Conservation (phyloP, 176 grass and related monocot genomes). For the Oryza glumipatula region DNA sequence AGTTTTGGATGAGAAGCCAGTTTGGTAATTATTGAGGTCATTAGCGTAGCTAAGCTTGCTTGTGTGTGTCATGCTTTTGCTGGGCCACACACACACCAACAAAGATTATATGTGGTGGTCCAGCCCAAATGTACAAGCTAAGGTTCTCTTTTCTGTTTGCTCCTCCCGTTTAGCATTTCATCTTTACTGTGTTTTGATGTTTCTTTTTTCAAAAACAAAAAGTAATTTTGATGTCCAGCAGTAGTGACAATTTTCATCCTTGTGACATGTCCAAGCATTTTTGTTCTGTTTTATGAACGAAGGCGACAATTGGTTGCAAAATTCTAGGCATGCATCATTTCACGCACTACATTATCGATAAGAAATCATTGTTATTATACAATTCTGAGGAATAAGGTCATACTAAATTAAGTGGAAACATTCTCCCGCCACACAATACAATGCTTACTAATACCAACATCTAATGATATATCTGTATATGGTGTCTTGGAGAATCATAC, state of each 20-base stretch:
- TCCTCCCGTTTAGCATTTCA: background rate
- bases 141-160: background rate
- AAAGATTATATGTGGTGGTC: constrained; percentile 27
- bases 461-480: too few relatives aligned
- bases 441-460: too few relatives aligned
- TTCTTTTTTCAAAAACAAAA: background rate
- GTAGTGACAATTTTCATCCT: background rate
- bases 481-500: too few relatives aligned
- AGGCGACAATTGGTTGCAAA: too few relatives aligned
- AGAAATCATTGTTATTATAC: too few relatives aligned
- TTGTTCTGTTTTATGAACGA: background rate
- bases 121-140: constrained; percentile 21
- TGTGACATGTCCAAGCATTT: background rate
- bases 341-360: too few relatives aligned
- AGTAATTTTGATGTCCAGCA: background rate
- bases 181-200: background rate
- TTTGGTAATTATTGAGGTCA: background rate
- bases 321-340: too few relatives aligned
- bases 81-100: constrained; percentile 29
- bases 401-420: too few relatives aligned
- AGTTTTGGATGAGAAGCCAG: background rate
- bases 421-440: too few relatives aligned
- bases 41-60: constrained; percentile 15
- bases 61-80: background rate
- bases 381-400: too few relatives aligned